phyloP scores from a whole-genome alignment of 139 green algal genomes.

The Chlamydomonas sphaeroides region DNA sequence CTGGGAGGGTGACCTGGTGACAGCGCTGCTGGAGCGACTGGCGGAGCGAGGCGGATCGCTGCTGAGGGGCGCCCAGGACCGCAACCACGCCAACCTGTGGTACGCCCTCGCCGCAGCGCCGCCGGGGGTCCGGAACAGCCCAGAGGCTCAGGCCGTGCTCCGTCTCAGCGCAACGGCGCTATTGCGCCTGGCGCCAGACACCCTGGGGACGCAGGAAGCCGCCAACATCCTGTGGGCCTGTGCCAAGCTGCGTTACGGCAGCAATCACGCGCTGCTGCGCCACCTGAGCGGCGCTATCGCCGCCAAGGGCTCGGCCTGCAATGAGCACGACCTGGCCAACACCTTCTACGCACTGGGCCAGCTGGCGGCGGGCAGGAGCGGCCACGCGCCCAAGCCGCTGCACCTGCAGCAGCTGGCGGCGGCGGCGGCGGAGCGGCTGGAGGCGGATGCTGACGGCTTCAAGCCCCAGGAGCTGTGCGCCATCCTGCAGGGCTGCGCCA shows the following conservation, averaged over 20 bases:
- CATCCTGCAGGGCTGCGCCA: not conserved
- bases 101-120: not conserved
- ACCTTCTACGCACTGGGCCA: too few species aligned
- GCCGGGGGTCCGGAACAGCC: not conserved
- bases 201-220: too few species aligned
- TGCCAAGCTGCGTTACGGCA: not conserved
- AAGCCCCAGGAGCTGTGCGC: not conserved
- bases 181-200: not conserved
- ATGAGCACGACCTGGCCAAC: not conserved
- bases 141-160: too few species aligned
- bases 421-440: not conserved
- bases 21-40: not conserved
- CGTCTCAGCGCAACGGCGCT: not conserved
- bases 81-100: not conserved
- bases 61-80: not conserved
- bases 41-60: not conserved
- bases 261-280: not conserved
- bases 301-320: not conserved
- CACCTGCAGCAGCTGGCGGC: not conserved
- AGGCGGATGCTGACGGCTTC: not conserved
- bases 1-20: not conserved
- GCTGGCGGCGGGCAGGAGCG: not conserved
- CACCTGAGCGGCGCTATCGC: not conserved
- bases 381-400: not conserved
- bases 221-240: not conserved